Conservation (phyloP, 345 rosid species). For the Litchi chinensis region DNA sequence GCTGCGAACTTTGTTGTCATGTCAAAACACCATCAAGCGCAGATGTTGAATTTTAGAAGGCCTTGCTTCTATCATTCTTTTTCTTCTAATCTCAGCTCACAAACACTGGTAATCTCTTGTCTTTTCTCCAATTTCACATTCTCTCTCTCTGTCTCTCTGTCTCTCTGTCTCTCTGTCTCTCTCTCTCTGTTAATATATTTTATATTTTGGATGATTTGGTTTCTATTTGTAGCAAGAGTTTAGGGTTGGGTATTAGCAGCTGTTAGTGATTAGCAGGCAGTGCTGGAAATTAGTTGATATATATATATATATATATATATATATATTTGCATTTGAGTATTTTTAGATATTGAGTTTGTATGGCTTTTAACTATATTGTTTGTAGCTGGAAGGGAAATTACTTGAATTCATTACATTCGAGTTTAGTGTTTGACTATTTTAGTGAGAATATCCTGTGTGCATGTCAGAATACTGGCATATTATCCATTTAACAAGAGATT, state of each 20-base stretch:
- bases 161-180: background rate
- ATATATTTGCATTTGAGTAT: background rate
- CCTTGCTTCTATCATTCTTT: constrained; percentile 50
- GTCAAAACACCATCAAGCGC: constrained; percentile 10
- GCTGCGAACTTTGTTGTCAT: background rate
- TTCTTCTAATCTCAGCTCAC: constrained; percentile 38
- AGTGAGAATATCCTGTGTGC: background rate
- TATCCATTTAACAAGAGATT: background rate
- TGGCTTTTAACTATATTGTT: background rate
- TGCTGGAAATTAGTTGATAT: background rate
- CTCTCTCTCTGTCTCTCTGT: too few relatives aligned
- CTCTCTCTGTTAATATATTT: background rate
- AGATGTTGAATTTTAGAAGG: constrained; percentile 33
- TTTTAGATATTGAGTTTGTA: background rate
- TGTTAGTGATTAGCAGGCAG: background rate
- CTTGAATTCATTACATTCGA: background rate
- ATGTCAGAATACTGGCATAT: background rate
- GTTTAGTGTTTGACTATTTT: background rate
- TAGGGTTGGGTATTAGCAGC: constrained; percentile 18
- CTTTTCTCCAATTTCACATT: background rate
- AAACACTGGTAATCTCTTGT: constrained; percentile 40
- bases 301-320: background rate
- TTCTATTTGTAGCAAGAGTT: background rate
- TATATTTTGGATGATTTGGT: background rate
- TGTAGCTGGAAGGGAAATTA: background rate